Conservation (phyloP, 306 rosid species). For the Sophora flavescens region DNA sequence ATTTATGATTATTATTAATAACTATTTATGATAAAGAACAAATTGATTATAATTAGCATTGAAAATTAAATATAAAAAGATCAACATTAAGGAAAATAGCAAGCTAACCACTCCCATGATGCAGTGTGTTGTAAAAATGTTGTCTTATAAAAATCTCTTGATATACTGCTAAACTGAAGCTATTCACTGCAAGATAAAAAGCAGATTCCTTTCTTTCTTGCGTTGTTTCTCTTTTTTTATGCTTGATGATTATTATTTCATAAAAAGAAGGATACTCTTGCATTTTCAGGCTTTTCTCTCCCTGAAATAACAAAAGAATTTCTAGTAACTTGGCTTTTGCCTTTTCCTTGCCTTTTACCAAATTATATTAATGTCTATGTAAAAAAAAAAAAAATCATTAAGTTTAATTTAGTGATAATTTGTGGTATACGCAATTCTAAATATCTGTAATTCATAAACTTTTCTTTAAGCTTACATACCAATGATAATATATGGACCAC, state of each 20-base stretch:
- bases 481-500: not conserved
- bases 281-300: slow-evolving; percentile 15
- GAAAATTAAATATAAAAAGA: not conserved
- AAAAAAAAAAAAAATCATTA: too few species aligned
- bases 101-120: too few species aligned
- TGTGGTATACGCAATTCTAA: not conserved
- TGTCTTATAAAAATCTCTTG: not conserved
- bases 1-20: too few species aligned
- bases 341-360: not conserved
- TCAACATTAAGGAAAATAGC: not conserved
- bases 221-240: slow-evolving; percentile 19
- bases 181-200: not conserved
- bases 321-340: slow-evolving; percentile 26
- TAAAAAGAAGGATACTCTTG: not conserved
- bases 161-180: not conserved
- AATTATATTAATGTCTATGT: too few species aligned
- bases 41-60: too few species aligned
- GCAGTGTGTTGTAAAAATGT: not conserved
- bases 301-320: slow-evolving; percentile 28
- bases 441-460: not conserved
- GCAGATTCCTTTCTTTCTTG: not conserved
- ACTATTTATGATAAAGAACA: too few species aligned
- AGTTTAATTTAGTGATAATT: too few species aligned
- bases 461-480: not conserved
- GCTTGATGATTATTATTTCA: slow-evolving; percentile 4